Percentiles rank a stretch among this genome's conserved stretches.
These are phyloP conservation scores for Clarireedia homoeocarpa DNA, from an alignment of 2,329 filamentous ascomycete species.

Conservation along the genomic window DNA sequence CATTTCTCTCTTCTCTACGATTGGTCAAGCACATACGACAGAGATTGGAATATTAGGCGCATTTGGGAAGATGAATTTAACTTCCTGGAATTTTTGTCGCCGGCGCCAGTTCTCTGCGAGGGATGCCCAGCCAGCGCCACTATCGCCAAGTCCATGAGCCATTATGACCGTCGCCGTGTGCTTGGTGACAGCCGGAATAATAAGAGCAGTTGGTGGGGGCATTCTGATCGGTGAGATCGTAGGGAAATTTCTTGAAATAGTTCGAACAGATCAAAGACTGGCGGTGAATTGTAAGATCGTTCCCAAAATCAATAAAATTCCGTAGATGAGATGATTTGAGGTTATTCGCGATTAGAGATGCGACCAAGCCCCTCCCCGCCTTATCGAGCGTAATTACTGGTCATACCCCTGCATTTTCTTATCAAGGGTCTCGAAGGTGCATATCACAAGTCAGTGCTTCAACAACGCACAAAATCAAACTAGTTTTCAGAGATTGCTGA, in stretches of 20 bases:
- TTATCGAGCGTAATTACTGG: not conserved
- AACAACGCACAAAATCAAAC: no score
- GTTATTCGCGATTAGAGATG: not conserved
- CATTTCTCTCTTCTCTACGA: not conserved
- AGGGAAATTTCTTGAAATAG: not conserved
- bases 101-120: slow-evolving; percentile 83
- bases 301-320: not conserved
- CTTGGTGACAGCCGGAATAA: slow-evolving; percentile 70
- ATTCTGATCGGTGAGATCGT: slow-evolving; percentile 13
- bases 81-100: slow-evolving; percentile 72
- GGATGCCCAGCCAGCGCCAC: slow-evolving; percentile 68
- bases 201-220: slow-evolving; percentile 37
- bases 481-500: no score
- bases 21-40: slow-evolving; percentile 39
- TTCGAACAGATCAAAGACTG: not conserved
- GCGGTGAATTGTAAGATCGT: not conserved
- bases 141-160: slow-evolving; percentile 85
- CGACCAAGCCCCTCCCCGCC: not conserved
- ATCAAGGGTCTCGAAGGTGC: slow-evolving; percentile 1
- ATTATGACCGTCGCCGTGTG: slow-evolving; percentile 96
- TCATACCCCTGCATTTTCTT: slow-evolving; percentile 1
- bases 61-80: slow-evolving; percentile 91
- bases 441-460: not conserved
- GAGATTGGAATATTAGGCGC: slow-evolving; percentile 82
- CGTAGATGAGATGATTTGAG: not conserved